Evolutionary conservation across 768 basidiomycete genomes (phyloP).

Genomic region (Ramaria sp.): DNA sequence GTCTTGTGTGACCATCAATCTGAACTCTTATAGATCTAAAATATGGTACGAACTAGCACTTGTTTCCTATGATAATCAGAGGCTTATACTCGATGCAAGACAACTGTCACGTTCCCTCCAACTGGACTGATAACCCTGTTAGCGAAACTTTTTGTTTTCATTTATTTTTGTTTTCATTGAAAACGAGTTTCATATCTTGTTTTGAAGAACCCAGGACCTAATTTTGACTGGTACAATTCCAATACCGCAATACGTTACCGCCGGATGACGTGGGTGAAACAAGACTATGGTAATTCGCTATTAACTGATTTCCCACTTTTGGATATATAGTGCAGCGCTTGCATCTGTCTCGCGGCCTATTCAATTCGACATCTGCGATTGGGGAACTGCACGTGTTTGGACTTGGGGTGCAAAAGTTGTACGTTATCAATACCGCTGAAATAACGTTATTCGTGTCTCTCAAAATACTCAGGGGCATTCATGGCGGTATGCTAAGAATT

Average conservation of each 20-base stretch:
- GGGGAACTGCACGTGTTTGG: conserved; percentile 47
- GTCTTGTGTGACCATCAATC: conserved; percentile 2
- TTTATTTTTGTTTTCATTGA: too few relatives aligned
- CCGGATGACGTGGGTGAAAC: conserved; percentile 35
- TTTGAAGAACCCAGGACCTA: conserved; percentile 22
- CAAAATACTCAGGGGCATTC: conserved; percentile 31
- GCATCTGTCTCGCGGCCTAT: conserved; percentile 33
- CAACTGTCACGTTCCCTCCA: conserved; percentile 42
- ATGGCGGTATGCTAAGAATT: conserved; percentile 19
- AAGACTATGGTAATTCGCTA: background rate
- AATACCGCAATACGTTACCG: conserved; percentile 49
- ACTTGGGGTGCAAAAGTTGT: conserved; percentile 47
- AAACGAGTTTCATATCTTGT: background rate
- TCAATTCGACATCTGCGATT: conserved; percentile 37
- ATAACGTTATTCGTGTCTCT: background rate
- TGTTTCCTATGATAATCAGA: background rate
- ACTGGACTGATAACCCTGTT: conserved; percentile 36
- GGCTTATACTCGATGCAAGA: conserved; percentile 21
- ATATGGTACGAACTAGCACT: conserved; percentile 29
- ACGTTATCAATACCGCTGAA: conserved; percentile 12
- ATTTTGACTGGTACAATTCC: conserved; percentile 41
- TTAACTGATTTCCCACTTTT: background rate
- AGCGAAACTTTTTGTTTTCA: conserved; percentile 11
- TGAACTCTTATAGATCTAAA: conserved; percentile 27
- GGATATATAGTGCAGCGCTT: conserved; percentile 29